phyloP scores from a whole-genome alignment of 257 asterid genomes.

The Rhazya stricta region DNA sequence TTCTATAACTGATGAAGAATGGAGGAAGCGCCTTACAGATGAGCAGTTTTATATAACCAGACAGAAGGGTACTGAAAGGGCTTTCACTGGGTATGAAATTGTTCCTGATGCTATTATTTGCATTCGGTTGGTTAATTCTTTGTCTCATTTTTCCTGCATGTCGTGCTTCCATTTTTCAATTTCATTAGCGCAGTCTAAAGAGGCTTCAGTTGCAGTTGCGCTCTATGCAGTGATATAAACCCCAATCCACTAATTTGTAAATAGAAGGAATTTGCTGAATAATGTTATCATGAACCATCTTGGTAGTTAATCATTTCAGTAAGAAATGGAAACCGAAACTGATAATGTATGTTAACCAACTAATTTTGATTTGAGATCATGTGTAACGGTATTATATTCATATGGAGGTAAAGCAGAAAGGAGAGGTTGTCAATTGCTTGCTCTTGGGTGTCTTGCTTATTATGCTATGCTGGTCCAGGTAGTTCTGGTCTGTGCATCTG shows the following conservation, averaged over 20 bases:
- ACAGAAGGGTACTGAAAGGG: constrained; percentile 95
- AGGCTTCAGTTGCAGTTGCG: neutral
- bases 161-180: neutral
- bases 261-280: neutral
- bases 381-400: too few relatives aligned
- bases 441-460: neutral
- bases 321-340: neutral
- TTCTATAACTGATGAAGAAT: constrained; percentile 60
- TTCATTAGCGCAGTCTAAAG: neutral
- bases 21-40: constrained; percentile 59
- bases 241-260: neutral
- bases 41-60: constrained; percentile 71
- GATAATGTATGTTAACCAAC: neutral
- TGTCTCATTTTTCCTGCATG: neutral
- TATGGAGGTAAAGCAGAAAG: neutral
- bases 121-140: neutral
- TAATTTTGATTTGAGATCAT: neutral
- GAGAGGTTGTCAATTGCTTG: too few relatives aligned
- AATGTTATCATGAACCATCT: neutral
- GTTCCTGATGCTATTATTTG: neutral
- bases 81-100: constrained; percentile 73
- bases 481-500: neutral
- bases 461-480: neutral
- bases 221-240: neutral
- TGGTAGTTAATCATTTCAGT: neutral